Evolutionary conservation across 106 monocot genomes (phyloP).

Genomic region (Dioscorea alata): DNA sequence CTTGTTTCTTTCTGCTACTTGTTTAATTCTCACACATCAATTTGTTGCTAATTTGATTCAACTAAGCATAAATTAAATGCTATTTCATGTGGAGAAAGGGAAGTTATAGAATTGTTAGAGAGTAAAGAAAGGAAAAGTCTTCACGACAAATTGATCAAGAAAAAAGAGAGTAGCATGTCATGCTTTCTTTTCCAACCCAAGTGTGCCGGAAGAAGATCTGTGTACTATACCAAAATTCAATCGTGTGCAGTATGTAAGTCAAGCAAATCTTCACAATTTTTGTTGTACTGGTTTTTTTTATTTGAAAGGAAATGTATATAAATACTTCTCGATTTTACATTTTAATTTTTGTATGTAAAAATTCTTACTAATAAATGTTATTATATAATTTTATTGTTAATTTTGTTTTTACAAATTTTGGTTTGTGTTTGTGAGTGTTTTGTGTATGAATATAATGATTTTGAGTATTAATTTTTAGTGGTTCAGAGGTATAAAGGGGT

Average conservation of each 20-base stretch:
- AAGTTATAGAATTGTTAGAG: conserved; percentile 54
- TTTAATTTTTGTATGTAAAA: too few relatives aligned
- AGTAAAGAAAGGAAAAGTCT: conserved; percentile 26
- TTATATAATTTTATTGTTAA: too few relatives aligned
- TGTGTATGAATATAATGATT: too few relatives aligned
- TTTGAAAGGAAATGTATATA: too few relatives aligned
- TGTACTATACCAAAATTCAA: conserved; percentile 65
- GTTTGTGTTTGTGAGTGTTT: too few relatives aligned
- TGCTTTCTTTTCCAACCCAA: conserved; percentile 57
- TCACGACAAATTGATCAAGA: conserved; percentile 36
- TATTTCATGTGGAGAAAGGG: conserved; percentile 57
- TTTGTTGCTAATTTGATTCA: too few relatives aligned
- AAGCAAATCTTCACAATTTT: not conserved
- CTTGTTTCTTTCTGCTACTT: not conserved
- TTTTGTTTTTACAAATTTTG: too few relatives aligned
- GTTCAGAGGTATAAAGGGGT: too few relatives aligned
- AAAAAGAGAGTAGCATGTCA: conserved; percentile 20
- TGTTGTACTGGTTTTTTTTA: not conserved
- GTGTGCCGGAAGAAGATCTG: conserved; percentile 46
- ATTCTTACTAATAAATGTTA: too few relatives aligned
- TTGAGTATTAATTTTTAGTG: too few relatives aligned
- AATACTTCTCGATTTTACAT: too few relatives aligned
- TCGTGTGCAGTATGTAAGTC: conserved; percentile 76
- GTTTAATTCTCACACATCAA: too few relatives aligned
- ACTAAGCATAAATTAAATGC: not conserved